These are phyloP conservation scores for Gossypium herbaceum DNA, from an alignment of 345 rosid genomes.

Conservation along the genomic window DNA sequence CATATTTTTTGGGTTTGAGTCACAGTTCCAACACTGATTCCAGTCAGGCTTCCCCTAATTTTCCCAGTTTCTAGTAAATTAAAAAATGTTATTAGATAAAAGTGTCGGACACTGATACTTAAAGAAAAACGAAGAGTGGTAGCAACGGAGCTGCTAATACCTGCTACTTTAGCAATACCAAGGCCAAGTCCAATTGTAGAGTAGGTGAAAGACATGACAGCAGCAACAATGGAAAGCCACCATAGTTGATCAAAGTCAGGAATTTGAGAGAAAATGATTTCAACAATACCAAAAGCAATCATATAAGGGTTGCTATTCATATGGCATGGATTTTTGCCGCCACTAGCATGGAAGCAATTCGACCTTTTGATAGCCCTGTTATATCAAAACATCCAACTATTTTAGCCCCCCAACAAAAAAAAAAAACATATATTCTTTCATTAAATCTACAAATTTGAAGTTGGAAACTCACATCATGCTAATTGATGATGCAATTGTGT, in stretches of 20 bases:
- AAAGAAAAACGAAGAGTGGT: not conserved
- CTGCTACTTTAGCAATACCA: conserved; percentile 69
- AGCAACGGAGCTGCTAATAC: conserved; percentile 2
- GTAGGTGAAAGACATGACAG: conserved; percentile 94
- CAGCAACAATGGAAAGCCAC: conserved; percentile 91
- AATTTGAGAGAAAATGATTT: conserved; percentile 56
- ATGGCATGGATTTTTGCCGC: conserved; percentile 36
- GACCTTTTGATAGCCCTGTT: conserved; percentile 59
- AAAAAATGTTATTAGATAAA: conserved; percentile 7
- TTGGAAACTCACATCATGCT: conserved; percentile 28
- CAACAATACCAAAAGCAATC: conserved; percentile 55
- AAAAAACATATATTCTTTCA: not conserved
- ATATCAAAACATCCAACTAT: not conserved
- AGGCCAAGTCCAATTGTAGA: conserved; percentile 86
- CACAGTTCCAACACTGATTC: conserved; percentile 52
- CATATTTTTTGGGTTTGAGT: conserved; percentile 67
- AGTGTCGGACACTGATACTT: not conserved
- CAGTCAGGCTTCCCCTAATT: conserved; percentile 67
- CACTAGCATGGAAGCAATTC: conserved; percentile 47
- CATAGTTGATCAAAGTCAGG: conserved; percentile 77
- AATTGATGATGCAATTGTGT: conserved; percentile 60
- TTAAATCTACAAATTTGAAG: not conserved
- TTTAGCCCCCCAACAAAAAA: not conserved
- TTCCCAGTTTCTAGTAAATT: conserved; percentile 34
- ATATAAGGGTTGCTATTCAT: conserved; percentile 47